Evolutionary conservation across 768 basidiomycete genomes (phyloP).

Genomic region (Gloeopeniophorella convolvens): DNA sequence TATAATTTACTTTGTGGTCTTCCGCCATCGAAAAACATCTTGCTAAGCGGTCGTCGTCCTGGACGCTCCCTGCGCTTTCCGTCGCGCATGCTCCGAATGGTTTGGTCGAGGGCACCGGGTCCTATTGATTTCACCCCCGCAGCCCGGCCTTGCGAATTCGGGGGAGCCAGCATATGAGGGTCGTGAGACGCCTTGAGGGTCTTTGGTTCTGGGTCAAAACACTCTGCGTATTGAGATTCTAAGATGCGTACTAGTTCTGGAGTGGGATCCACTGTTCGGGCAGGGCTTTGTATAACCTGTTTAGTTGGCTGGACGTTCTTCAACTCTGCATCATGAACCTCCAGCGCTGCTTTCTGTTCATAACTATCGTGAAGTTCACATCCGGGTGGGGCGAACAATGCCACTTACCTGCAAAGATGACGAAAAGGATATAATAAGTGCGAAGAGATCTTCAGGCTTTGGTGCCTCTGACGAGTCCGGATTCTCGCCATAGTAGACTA

Average conservation of each 20-base stretch:
- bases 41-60: conserved; percentile 53
- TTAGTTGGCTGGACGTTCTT: conserved; percentile 6
- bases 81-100: conserved; percentile 71
- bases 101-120: conserved; percentile 77
- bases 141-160: conserved; percentile 37
- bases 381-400: not conserved
- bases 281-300: conserved; percentile 12
- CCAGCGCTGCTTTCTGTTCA: conserved; percentile 61
- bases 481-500: conserved; percentile 74
- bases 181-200: conserved; percentile 34
- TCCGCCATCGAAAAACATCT: conserved; percentile 71
- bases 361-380: not conserved
- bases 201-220: conserved; percentile 26
- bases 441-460: conserved; percentile 82
- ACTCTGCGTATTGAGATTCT: not conserved
- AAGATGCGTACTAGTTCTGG: conserved; percentile 12
- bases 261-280: conserved; percentile 8
- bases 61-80: conserved; percentile 51
- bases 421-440: conserved; percentile 65
- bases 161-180: conserved; percentile 26
- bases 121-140: conserved; percentile 50
- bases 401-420: conserved; percentile 56
- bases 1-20: conserved; percentile 26
- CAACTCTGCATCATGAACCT: conserved; percentile 52
- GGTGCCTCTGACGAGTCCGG: conserved; percentile 54